Evolutionary conservation across 1,284 basidiomycete species (phyloP), one percentile per base, ranked within the genome.

Genomic region (Volvariella volvacea): DNA sequence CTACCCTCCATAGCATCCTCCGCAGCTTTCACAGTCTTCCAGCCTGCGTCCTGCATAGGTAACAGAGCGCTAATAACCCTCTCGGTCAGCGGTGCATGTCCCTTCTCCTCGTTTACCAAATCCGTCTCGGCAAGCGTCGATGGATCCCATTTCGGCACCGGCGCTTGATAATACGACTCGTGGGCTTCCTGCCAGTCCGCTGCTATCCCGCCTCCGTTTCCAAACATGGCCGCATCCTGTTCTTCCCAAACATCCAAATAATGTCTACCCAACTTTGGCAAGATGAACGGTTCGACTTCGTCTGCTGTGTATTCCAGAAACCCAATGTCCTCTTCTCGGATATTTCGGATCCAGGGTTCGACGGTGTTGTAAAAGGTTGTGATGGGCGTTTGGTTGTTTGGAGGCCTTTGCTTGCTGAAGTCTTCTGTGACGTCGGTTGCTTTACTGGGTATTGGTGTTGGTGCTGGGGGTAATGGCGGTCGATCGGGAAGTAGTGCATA

Each of bases 191-290:
- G 56, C n/a, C 54, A 52, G n/a, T 70, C 50, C 4, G 74, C 72
- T 4, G 71, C 46, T 6, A 71, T 39, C 8, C 58, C 39, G n/a
- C 51, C 52, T 4, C 63, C 59, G 15, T 51, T 52, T 3, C 63
- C 59, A 19, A 60, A 46, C 19, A 62, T 43, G 10, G 61, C 59
- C 12, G 59, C 72, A 60, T 97, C 94, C 59, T 92, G 85, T 51
- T 95, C 91, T 50, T 92, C 91, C 93, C 94, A 97, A 1, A 85
- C 71, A 43, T 94, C 87, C 20, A 80, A 72, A 58, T 96, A 98
- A 65, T 94, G 92, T 51, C 83, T 73, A 4, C 94, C 95, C 1
- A 95, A 74, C 47, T 85, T 79, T 4, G 94, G 93, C 65, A 95
- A 80, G 34, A 90, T 68, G 56, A 83, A 95, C 0, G 89, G 84